Evolutionary conservation across 2,329 filamentous ascomycete genomes (phyloP).

Genomic region (Neonectria faginata): DNA sequence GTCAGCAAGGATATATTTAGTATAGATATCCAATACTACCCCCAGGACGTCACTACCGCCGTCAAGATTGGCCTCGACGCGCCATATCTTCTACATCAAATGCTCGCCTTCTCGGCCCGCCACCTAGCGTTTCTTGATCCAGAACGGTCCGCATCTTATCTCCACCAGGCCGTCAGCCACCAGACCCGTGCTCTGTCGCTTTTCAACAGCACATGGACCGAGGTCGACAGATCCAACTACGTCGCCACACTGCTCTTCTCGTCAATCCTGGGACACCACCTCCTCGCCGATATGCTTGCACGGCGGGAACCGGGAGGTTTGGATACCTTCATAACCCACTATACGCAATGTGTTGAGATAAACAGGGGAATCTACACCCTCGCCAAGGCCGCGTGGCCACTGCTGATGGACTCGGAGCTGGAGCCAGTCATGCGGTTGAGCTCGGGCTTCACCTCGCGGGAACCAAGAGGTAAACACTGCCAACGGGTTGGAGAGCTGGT

Average conservation of each 20-base stretch:
- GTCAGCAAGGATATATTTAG: not conserved
- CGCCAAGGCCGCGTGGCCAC: not conserved
- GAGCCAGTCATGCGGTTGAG: constrained; percentile 25
- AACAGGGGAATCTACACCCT: constrained; percentile 31
- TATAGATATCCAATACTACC: not conserved
- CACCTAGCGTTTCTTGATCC: constrained; percentile 22
- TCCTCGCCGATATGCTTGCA: constrained; percentile 26
- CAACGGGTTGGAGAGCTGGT: not conserved
- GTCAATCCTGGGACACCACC: constrained; percentile 18
- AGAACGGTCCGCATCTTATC: not conserved
- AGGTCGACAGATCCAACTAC: constrained; percentile 24
- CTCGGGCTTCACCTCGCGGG: not conserved
- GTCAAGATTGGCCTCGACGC: constrained; percentile 9
- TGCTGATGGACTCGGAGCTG: constrained; percentile 17
- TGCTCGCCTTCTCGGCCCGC: constrained; percentile 34
- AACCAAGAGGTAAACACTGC: constrained; percentile 15
- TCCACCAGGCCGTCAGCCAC: constrained; percentile 9
- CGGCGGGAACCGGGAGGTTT: constrained; percentile 8
- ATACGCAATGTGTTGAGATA: constrained; percentile 27
- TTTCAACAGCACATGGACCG: constrained; percentile 26
- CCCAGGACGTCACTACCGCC: not conserved
- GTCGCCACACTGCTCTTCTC: constrained; percentile 34
- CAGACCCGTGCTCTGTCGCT: constrained; percentile 30
- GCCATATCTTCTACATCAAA: constrained; percentile 29
- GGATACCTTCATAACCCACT: constrained; percentile 2